These are phyloP conservation scores for Picocystis sp. DNA, from an alignment of 163 green algal species.

Conservation along the genomic window DNA sequence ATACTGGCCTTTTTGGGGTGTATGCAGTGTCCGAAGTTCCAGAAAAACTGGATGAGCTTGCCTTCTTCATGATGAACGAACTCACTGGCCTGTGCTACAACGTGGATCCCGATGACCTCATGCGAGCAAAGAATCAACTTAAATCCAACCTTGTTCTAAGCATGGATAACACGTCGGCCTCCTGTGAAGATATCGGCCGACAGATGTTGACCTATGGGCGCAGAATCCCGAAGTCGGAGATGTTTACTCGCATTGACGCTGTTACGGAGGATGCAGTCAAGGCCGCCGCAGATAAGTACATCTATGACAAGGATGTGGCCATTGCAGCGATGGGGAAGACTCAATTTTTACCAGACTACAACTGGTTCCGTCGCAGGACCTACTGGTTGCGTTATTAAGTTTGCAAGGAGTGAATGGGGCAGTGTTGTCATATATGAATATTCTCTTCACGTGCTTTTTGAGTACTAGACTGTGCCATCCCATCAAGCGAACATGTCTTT, in stretches of 20 bases:
- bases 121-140: conserved; percentile 78
- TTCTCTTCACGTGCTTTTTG: too few species aligned
- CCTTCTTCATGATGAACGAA: conserved; percentile 58
- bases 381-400: conserved; percentile 84
- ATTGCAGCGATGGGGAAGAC: conserved; percentile 77
- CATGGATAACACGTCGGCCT: conserved; percentile 41
- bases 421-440: too few species aligned
- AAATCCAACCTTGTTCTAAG: conserved; percentile 50
- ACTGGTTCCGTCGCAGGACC: conserved; percentile 78
- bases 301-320: conserved; percentile 84
- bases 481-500: conserved; percentile 4
- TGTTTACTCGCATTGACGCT: conserved; percentile 95
- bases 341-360: conserved; percentile 87
- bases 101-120: conserved; percentile 61
- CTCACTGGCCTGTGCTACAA: conserved; percentile 65
- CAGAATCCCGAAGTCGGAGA: conserved; percentile 81
- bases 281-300: conserved; percentile 76
- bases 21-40: conserved; percentile 50
- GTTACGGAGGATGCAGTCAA: conserved; percentile 74
- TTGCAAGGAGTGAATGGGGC: too few species aligned
- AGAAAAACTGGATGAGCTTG: conserved; percentile 23
- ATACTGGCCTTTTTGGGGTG: conserved; percentile 94
- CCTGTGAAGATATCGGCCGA: conserved; percentile 71
- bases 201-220: conserved; percentile 87
- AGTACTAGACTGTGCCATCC: not conserved